Evolutionary conservation across 257 asterid genomes (phyloP), one percentile per base, ranked within the genome.

Genomic region (Anisodus tanguticus): DNA sequence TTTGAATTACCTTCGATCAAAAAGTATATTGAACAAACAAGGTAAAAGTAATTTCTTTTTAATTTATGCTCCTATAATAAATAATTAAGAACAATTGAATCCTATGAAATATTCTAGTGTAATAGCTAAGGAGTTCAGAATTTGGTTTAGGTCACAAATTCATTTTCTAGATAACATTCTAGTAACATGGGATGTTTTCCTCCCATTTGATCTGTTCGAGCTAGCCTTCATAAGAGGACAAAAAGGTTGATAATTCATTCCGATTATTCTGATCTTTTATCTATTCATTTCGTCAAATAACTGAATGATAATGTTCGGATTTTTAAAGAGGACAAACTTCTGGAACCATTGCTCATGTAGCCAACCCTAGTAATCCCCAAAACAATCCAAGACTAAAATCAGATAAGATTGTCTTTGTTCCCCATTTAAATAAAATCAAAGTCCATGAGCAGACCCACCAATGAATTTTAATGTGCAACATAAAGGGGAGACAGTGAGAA

Each of bases 401-500:
- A 82, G 66, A 39, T 57, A 31, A 72, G 92, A 88, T 90, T 79
- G 81, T 79, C 84, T 90, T 57, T 85, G 92, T 84, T 84, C 91
- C 92, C 91, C 89, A 86, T 87, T 88, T 83, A 59, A 82, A 62
- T 78, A 79, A 85, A 80, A 87, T 85, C 85, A n/a, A 85, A 82
- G 77, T 51, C 17, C 80, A 62, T 63, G 2, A 10, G 11, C 4
- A 88, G 90, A 84, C 88, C 92, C 90, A 86, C 90, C 90, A 77
- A 71, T 55, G 54, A 83, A 86, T 79, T 71, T 79, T 84, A 81
- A 85, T 67, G 83, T 71, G 9, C 63, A 71, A 39, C 57, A 8
- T 72, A 71, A 37, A 45, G 26, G 57, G 78, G 10, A 39, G 71
- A 37, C 49, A 58, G 82, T 41, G 45, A 13, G 19, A 31, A 31